Evolutionary conservation across 148 eudicot genomes (phyloP).

Genomic region (Spergularia bocconei): DNA sequence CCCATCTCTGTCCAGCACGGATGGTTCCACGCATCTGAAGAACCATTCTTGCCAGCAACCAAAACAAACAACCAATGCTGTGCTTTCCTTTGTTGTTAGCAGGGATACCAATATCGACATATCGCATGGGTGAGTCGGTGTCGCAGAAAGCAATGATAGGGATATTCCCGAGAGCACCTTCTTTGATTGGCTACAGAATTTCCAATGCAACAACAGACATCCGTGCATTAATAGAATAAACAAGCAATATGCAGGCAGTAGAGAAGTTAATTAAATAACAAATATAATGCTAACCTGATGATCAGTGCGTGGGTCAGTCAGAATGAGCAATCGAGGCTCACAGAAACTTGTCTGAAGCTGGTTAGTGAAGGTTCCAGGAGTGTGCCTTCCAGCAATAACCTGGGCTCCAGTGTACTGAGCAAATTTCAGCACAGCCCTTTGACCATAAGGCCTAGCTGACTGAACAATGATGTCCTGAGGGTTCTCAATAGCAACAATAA

Average conservation of each 20-base stretch:
- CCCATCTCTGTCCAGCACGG: constrained; percentile 61
- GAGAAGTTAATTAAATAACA: not conserved
- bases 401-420: constrained; percentile 70
- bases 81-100: constrained; percentile 75
- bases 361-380: constrained; percentile 72
- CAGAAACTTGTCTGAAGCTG: constrained; percentile 68
- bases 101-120: constrained; percentile 67
- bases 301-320: constrained; percentile 67
- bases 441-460: constrained; percentile 77
- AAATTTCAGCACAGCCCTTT: constrained; percentile 70
- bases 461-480: constrained; percentile 71
- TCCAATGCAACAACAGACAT: not conserved
- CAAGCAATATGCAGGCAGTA: not conserved
- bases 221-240: not conserved
- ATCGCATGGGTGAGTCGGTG: constrained; percentile 62
- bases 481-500: constrained; percentile 63
- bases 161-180: constrained; percentile 61
- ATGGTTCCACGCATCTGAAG: constrained; percentile 64
- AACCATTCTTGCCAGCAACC: constrained; percentile 72
- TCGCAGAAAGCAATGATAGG: constrained; percentile 76
- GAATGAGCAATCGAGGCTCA: constrained; percentile 67
- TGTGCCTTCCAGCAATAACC: constrained; percentile 71
- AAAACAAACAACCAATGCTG: constrained; percentile 68
- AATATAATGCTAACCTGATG: constrained; percentile 40
- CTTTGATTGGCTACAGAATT: constrained; percentile 56